Evolutionary conservation across 192 early-diverging fungal genomes (phyloP).

Genomic region (Globomyces pollinis-pini): DNA sequence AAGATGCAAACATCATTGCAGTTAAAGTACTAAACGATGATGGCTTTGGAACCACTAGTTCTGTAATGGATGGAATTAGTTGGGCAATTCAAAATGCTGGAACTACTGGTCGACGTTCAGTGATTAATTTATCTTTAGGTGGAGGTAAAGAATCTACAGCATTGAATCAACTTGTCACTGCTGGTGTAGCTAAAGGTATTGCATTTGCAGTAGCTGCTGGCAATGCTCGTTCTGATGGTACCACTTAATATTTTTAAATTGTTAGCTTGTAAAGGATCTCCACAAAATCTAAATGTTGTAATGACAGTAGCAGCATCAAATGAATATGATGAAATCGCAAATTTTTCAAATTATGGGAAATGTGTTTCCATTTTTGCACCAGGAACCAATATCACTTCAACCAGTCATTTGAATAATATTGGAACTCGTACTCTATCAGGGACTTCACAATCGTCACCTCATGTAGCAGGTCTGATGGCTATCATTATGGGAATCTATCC

Average conservation of each 20-base stretch:
- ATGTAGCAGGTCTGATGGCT: slow-evolving; percentile 49
- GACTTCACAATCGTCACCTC: slow-evolving; percentile 52
- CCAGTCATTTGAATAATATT: not conserved
- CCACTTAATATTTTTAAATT: slow-evolving; percentile 11
- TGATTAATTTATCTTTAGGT: slow-evolving; percentile 58
- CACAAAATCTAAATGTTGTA: slow-evolving; percentile 11
- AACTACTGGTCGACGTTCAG: slow-evolving; percentile 10
- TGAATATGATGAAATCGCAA: slow-evolving; percentile 23
- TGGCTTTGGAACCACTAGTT: slow-evolving; percentile 34
- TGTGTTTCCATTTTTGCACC: slow-evolving; percentile 62
- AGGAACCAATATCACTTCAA: slow-evolving; percentile 42
- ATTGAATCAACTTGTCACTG: slow-evolving; percentile 19
- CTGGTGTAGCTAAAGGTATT: slow-evolving; percentile 28
- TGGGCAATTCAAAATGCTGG: slow-evolving; percentile 23
- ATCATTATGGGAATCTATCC: slow-evolving; percentile 16
- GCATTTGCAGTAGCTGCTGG: slow-evolving; percentile 59
- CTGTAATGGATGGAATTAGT: slow-evolving; percentile 33
- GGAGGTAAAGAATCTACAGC: slow-evolving; percentile 44
- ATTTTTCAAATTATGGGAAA: slow-evolving; percentile 44
- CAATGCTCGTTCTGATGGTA: slow-evolving; percentile 39
- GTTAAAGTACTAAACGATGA: slow-evolving; percentile 48
- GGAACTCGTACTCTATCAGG: slow-evolving; percentile 28
- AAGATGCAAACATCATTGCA: slow-evolving; percentile 44
- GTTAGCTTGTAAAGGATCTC: slow-evolving; percentile 16
- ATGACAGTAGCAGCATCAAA: slow-evolving; percentile 23